phyloP scores from a whole-genome alignment of 257 asterid genomes.

The Hygrophila difformis region DNA sequence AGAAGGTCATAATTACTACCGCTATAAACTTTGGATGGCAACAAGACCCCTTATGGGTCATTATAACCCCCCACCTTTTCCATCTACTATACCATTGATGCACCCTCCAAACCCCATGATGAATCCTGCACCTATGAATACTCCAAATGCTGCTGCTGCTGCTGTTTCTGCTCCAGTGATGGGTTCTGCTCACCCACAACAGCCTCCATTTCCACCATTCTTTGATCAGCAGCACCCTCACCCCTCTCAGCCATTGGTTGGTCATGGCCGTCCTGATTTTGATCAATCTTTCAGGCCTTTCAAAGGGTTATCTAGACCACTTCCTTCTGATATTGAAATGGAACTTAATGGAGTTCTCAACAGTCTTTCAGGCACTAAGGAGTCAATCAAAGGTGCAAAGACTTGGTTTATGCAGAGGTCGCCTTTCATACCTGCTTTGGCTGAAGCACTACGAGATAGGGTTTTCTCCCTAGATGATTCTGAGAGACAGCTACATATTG shows the following conservation, averaged over 20 bases:
- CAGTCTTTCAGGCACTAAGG: slow-evolving; percentile 88
- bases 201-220: slow-evolving; percentile 62
- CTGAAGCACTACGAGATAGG: slow-evolving; percentile 89
- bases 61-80: slow-evolving; percentile 51
- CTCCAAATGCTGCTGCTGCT: slow-evolving; percentile 42
- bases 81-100: slow-evolving; percentile 58
- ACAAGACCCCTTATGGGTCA: slow-evolving; percentile 59
- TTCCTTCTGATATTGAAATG: slow-evolving; percentile 89
- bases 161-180: slow-evolving; percentile 25
- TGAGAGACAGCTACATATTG: slow-evolving; percentile 86
- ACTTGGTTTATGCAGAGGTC: slow-evolving; percentile 97
- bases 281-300: slow-evolving; percentile 61
- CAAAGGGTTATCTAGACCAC: slow-evolving; percentile 66
- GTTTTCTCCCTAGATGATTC: slow-evolving; percentile 74
- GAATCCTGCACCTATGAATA: slow-evolving; percentile 55
- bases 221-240: slow-evolving; percentile 71
- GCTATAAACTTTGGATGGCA: slow-evolving; percentile 70
- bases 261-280: slow-evolving; percentile 60
- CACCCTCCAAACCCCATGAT: slow-evolving; percentile 85
- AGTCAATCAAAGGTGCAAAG: slow-evolving; percentile 94
- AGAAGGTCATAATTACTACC: slow-evolving; percentile 88
- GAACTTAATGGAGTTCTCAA: slow-evolving; percentile 81
- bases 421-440: slow-evolving; percentile 63
- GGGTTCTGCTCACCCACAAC: slow-evolving; percentile 58
- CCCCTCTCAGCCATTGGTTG: slow-evolving; percentile 47